A percentile compares a stretch with the other conserved stretches of the same genome.
Evolutionary conservation across 176 grass and related monocot genomes (phyloP).

Genomic region (Phoenix dactylifera): DNA sequence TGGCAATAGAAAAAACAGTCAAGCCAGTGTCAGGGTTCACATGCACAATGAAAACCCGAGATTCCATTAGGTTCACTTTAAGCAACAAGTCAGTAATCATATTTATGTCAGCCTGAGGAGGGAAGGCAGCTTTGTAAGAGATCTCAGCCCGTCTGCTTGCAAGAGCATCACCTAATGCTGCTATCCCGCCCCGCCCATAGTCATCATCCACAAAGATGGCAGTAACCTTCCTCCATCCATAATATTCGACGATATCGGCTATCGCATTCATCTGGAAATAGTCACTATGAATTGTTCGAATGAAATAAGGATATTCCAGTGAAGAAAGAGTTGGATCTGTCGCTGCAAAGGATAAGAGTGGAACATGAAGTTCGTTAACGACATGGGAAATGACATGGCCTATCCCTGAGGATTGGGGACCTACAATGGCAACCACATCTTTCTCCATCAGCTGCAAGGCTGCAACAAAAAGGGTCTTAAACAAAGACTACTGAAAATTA

Average conservation of each 20-base stretch:
- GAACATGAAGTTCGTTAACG: slow-evolving; percentile 54
- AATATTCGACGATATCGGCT: slow-evolving; percentile 37
- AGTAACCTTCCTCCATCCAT: slow-evolving; percentile 61
- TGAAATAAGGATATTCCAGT: slow-evolving; percentile 66
- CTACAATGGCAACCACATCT: slow-evolving; percentile 43
- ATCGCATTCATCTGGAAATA: slow-evolving; percentile 67
- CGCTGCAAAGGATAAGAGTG: slow-evolving; percentile 56
- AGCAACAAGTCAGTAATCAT: slow-evolving; percentile 4
- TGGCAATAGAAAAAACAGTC: slow-evolving; percentile 5
- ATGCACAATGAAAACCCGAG: slow-evolving; percentile 11
- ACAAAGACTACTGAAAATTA: slow-evolving; percentile 1
- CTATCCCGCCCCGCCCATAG: slow-evolving; percentile 65
- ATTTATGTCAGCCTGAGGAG: background rate
- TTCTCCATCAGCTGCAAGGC: slow-evolving; percentile 61
- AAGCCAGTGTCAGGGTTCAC: slow-evolving; percentile 17
- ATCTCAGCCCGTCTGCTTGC: slow-evolving; percentile 41
- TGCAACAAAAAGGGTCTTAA: slow-evolving; percentile 27
- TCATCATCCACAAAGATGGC: slow-evolving; percentile 78
- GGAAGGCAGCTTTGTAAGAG: slow-evolving; percentile 45
- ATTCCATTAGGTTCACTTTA: slow-evolving; percentile 16
- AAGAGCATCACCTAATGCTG: slow-evolving; percentile 54
- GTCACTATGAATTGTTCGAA: slow-evolving; percentile 52
- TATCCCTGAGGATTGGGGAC: slow-evolving; percentile 64
- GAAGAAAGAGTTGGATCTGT: slow-evolving; percentile 70
- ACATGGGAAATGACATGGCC: slow-evolving; percentile 72